phyloP scores from a whole-genome alignment of 306 rosid genomes.

The Oxytropis ochrocephala region DNA sequence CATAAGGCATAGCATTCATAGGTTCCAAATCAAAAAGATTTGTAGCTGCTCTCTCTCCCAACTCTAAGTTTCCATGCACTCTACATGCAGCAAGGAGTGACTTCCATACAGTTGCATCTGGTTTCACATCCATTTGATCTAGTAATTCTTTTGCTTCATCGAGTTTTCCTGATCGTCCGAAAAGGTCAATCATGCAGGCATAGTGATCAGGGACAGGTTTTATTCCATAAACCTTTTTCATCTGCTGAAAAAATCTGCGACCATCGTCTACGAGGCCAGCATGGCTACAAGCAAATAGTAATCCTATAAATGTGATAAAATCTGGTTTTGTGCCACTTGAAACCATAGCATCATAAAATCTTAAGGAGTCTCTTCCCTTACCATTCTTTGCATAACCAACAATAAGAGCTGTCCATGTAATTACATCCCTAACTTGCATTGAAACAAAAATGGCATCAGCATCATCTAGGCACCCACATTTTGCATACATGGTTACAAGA shows the following conservation, averaged over 20 bases:
- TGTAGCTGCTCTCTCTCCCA: conserved; percentile 70
- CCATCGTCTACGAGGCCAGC: conserved; percentile 75
- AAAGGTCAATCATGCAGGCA: conserved; percentile 88
- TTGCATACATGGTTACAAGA: conserved; percentile 78
- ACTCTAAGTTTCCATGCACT: conserved; percentile 65
- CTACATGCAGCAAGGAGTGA: conserved; percentile 87
- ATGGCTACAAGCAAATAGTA: conserved; percentile 92
- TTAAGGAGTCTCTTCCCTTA: conserved; percentile 66
- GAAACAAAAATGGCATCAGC: conserved; percentile 53
- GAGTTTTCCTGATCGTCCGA: conserved; percentile 75
- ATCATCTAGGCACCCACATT: conserved; percentile 85
- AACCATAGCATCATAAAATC: conserved; percentile 70
- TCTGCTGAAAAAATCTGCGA: conserved; percentile 47
- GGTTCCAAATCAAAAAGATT: conserved; percentile 70
- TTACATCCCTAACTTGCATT: conserved; percentile 54
- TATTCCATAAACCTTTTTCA: conserved; percentile 62
- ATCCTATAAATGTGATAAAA: conserved; percentile 76
- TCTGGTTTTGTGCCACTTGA: conserved; percentile 66
- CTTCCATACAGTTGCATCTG: conserved; percentile 89
- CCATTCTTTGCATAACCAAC: conserved; percentile 93
- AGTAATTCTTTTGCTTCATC: conserved; percentile 55
- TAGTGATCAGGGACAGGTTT: conserved; percentile 76
- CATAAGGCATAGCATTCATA: conserved; percentile 57
- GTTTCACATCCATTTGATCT: conserved; percentile 59
- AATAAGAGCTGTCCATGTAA: conserved; percentile 88